Conservation (phyloP, 176 grass and related monocot species). For the Raddia guianensis region DNA sequence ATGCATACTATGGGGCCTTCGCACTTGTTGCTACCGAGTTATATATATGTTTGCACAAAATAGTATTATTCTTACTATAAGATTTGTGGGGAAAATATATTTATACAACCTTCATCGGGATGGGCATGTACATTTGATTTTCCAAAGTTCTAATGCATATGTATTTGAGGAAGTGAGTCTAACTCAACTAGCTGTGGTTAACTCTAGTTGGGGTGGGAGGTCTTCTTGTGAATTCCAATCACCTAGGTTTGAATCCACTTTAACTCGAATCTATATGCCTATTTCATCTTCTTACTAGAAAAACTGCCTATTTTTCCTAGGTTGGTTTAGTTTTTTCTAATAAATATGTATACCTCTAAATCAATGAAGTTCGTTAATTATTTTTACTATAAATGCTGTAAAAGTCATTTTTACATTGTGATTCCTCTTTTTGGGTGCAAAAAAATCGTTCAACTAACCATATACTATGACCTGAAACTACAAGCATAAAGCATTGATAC, state of each 20-base stretch:
- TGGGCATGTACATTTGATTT: neutral
- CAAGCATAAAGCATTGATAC: neutral
- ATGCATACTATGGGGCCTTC: no score
- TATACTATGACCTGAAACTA: neutral
- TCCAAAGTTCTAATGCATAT: neutral
- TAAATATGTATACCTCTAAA: neutral
- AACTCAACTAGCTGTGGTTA: no score
- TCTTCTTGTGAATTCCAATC: no score
- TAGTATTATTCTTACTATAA: neutral
- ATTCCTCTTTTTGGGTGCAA: neutral
- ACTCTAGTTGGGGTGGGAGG: no score
- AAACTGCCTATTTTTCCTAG: no score
- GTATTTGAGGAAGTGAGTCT: no score
- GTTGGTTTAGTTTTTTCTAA: no score
- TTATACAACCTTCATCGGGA: neutral
- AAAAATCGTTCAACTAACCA: neutral
- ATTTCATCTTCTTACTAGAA: no score
- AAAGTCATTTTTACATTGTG: neutral
- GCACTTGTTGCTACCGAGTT: no score
- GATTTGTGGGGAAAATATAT: neutral
- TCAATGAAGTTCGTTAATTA: neutral
- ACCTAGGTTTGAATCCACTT: no score
- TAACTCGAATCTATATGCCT: no score
- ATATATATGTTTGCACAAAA: no score
- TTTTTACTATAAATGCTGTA: neutral